These are phyloP conservation scores for Candida ovalis DNA, from an alignment of 805 yeast genomes.

Conservation along the genomic window DNA sequence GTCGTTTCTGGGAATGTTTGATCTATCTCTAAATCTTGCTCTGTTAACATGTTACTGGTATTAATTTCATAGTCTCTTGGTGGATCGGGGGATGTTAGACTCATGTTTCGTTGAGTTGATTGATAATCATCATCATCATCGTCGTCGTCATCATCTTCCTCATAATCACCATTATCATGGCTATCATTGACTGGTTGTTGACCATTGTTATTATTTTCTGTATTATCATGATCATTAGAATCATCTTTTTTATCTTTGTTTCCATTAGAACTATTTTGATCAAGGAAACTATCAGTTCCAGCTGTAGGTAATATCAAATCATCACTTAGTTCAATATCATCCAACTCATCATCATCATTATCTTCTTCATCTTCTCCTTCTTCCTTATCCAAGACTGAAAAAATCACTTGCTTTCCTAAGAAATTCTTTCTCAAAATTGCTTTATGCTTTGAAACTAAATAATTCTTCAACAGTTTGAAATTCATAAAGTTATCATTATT, in stretches of 20 bases:
- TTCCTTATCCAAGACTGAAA: not conserved
- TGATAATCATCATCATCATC: constrained; percentile 28
- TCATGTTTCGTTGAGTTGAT: constrained; percentile 16
- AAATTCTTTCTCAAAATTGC: constrained; percentile 13
- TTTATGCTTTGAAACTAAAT: constrained; percentile 18
- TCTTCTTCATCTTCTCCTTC: not conserved
- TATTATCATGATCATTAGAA: not conserved
- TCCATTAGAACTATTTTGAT: not conserved
- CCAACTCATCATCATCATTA: constrained; percentile 4
- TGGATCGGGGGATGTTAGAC: constrained; percentile 18
- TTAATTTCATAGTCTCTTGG: constrained; percentile 11
- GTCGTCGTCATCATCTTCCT: constrained; percentile 28
- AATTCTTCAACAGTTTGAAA: constrained; percentile 17
- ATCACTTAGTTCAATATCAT: constrained; percentile 10
- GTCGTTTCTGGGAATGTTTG: not conserved
- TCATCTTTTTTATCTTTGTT: not conserved
- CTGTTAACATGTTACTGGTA: constrained; percentile 1
- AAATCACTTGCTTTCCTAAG: constrained; percentile 21
- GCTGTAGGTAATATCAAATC: not conserved
- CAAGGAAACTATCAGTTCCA: not conserved
- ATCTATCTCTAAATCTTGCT: not conserved
- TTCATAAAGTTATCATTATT: constrained; percentile 19
- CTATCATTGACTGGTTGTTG: not conserved
- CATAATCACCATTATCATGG: not conserved
- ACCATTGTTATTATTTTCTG: constrained; percentile 1